Conservation (phyloP, 768 basidiomycete genomes). For the Leucogyrophana mollusca region DNA sequence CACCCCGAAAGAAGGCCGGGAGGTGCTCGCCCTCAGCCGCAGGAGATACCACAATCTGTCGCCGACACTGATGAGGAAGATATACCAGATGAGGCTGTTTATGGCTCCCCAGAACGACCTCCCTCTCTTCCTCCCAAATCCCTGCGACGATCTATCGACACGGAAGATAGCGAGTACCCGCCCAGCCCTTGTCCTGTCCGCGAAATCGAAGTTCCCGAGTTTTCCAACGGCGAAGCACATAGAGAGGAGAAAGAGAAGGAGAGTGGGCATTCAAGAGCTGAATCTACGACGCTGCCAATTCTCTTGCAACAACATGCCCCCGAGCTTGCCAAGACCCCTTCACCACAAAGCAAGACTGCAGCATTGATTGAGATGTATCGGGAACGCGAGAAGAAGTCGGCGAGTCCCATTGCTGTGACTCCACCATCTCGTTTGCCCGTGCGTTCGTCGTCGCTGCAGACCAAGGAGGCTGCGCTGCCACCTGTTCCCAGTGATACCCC, state of each 20-base stretch:
- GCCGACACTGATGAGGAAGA: conserved; percentile 34
- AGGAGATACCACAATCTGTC: conserved; percentile 26
- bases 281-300: conserved; percentile 27
- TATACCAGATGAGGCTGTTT: conserved; percentile 32
- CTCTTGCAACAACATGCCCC: conserved; percentile 4
- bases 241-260: conserved; percentile 20
- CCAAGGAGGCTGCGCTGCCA: conserved; percentile 10
- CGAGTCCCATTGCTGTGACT: conserved; percentile 4
- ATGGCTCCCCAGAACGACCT: conserved; percentile 22
- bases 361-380: conserved; percentile 86
- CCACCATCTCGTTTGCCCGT: conserved; percentile 35
- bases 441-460: conserved; percentile 17
- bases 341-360: conserved; percentile 58
- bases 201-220: conserved; percentile 31
- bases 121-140: conserved; percentile 14
- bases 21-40: conserved; percentile 11
- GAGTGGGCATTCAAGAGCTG: conserved; percentile 21
- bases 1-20: conserved; percentile 68
- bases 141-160: conserved; percentile 31
- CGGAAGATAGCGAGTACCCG: conserved; percentile 31
- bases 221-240: conserved; percentile 17
- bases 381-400: conserved; percentile 54
- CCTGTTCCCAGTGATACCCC: conserved; percentile 1
- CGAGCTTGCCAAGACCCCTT: conserved; percentile 16
- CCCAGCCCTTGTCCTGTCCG: conserved; percentile 21